Evolutionary conservation across 1,284 basidiomycete species (phyloP), one percentile per base, ranked within the genome.

Genomic region (Entoloma clypeatum): DNA sequence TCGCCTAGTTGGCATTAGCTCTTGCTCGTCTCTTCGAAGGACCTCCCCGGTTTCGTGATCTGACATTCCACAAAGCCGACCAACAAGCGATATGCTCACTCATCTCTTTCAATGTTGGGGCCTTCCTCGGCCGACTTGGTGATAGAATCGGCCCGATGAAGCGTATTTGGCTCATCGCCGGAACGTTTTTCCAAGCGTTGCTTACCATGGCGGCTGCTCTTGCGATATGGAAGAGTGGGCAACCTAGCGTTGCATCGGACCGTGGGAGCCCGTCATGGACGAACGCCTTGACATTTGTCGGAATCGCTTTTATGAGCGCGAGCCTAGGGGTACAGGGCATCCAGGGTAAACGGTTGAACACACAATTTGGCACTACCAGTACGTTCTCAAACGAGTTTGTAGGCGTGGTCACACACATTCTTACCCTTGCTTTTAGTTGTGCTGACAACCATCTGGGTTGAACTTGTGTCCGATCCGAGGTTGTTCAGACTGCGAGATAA

Each of bases 281-380:
- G 7, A 79, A 79, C 42, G 60, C 72, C 1, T 54, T 77, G 35
- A 76, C 85, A 1, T 90, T 83, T 56, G 77, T 81, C 5, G 72
- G 77, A 3, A 54, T 93, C 11, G 87, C 72, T 0, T 87, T 90
- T 58, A 79, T 90, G 58, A 87, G 84, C 42, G 81, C 83, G 10
- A 84, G 78, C 54, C 68, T 91, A 53, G 87, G 86, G 2, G 62
- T 90, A 28, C 83, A 91, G 62, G 89, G 87, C n/a, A 86, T 92
- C 56, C 73, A 90, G 61, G 86, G 81, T 42, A 92, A 92, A 66
- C 68, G 82, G 19, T 49, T 90, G 41, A 88, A 83, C 50, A 83
- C 81, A 8, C 81, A 87, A 49, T 89, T 91, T 61, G 77, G 79
- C 30, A 90, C 86, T 11, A 85, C 83, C 13, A 77, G 83, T 85